Evolutionary conservation across 73 alveolate genomes (phyloP).

Genomic region (Paramecium bursaria): DNA sequence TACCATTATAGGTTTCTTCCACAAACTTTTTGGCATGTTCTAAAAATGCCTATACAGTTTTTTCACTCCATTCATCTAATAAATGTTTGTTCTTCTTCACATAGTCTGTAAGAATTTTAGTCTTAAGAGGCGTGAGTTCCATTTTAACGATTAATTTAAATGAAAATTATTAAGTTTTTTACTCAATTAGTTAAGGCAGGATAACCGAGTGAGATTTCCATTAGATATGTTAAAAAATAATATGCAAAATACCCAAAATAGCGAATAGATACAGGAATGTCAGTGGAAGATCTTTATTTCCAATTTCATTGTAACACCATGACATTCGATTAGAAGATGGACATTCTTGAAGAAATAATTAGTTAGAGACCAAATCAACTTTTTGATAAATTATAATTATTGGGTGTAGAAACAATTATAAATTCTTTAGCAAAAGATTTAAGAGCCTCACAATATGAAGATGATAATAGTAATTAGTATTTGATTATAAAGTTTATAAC

Average conservation of each 20-base stretch:
- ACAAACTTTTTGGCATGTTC: conserved; percentile 14
- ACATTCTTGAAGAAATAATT: conserved; percentile 2
- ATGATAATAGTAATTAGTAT: conserved; percentile 7
- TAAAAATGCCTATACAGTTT: conserved; percentile 13
- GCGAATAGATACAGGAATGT: background rate
- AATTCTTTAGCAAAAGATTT: conserved; percentile 13
- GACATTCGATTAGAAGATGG: conserved; percentile 49
- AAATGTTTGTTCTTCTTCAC: conserved; percentile 3
- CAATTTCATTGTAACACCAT: conserved; percentile 17
- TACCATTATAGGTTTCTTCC: conserved; percentile 58
- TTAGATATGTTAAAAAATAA: conserved; percentile 14
- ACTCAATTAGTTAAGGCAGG: background rate
- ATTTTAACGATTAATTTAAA: conserved; percentile 31
- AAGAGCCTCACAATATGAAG: background rate
- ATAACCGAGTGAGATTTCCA: background rate
- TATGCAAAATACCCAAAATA: conserved; percentile 32
- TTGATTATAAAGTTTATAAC: conserved; percentile 24
- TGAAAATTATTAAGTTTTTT: too few relatives aligned
- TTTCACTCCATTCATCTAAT: conserved; percentile 50
- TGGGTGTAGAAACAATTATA: background rate
- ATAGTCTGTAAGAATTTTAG: background rate
- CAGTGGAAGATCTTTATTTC: conserved; percentile 37
- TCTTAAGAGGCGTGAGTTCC: conserved; percentile 21
- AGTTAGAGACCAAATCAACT: background rate
- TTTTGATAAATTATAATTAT: background rate